Conservation (phyloP, 192 early-diverging fungal genomes). For the Coemansia sp. region DNA sequence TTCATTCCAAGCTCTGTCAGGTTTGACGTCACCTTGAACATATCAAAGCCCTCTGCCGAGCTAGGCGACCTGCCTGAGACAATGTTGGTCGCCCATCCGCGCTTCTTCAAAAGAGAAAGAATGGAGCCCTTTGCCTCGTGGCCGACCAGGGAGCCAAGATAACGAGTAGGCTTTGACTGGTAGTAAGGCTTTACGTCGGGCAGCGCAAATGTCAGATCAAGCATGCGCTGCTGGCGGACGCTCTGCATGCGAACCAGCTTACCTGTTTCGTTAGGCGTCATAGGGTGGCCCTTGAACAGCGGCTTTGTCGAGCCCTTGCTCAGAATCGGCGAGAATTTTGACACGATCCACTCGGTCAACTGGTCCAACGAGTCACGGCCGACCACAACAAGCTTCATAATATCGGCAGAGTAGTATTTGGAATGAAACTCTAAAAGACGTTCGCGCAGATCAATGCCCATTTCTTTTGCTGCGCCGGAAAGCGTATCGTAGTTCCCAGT, state of each 20-base stretch:
- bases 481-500: slow-evolving; percentile 91
- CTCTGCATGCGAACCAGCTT: slow-evolving; percentile 71
- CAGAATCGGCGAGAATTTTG: slow-evolving; percentile 73
- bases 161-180: slow-evolving; percentile 64
- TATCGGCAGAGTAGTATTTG: slow-evolving; percentile 90
- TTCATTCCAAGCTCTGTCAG: slow-evolving; percentile 81
- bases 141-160: slow-evolving; percentile 87
- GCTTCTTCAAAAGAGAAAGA: slow-evolving; percentile 78
- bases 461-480: slow-evolving; percentile 52
- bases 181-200: slow-evolving; percentile 70
- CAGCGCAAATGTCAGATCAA: slow-evolving; percentile 85
- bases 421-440: slow-evolving; percentile 85
- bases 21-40: slow-evolving; percentile 81
- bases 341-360: slow-evolving; percentile 79
- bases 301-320: slow-evolving; percentile 75
- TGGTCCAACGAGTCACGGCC: slow-evolving; percentile 86
- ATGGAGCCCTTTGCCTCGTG: slow-evolving; percentile 90
- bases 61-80: slow-evolving; percentile 61
- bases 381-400: slow-evolving; percentile 90
- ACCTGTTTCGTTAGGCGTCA: slow-evolving; percentile 72
- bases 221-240: slow-evolving; percentile 76
- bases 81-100: slow-evolving; percentile 86
- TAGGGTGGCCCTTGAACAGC: slow-evolving; percentile 69
- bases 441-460: slow-evolving; percentile 80
- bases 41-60: slow-evolving; percentile 63